Evolutionary conservation across 192 early-diverging fungal species (phyloP), one percentile per base, ranked within the genome.

Genomic region (Dimargaris cristalligena): DNA sequence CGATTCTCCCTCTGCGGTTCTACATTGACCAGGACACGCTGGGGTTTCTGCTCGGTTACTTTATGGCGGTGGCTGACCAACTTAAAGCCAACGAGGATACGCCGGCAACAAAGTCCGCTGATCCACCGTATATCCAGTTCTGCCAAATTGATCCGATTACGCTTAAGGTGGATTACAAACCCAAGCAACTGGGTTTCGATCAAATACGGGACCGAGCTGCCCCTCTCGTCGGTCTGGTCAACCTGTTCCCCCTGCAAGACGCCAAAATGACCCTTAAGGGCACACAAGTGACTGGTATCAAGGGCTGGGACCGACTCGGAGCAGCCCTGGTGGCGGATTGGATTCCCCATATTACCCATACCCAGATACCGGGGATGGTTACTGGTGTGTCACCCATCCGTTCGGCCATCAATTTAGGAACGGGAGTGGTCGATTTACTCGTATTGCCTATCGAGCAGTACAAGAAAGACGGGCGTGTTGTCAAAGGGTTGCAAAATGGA

Each of bases 21-120:
- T 86, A 90, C 60, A 78, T 98, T 33, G 92, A 98, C 69, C 92
- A 96, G 69, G 92, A 98, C 65, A 86, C 92, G 2, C 68, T 98
- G 16, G 71, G 77, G 3, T 94, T 88, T 67, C 62, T 94, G 61
- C 76, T 90, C 31, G 64, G 71, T 11, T 96, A 90, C 72, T 89
- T 94, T 74, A 69, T 67, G 34, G 47, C 59, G 11, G 60, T 69
- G 10, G 68, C 67, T 34, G 60, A 34, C 50, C 62, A 62, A 30
- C 52, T 61, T 11, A 48, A 45, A 11, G 58, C 57, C 26, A n/a
- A n/a, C n/a, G n/a, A n/a, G n/a, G n/a, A n/a, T n/a, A 29, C 59
- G 20, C 23, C 29, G 23, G 45, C 47, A 30, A 56, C 30, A 48
- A 58, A 23, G 33, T 50, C 26, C 6, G 8, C 38, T 16, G 16